These are phyloP conservation scores for Yarrowia yakushimensis DNA, from an alignment of 805 yeast genomes.

Conservation along the genomic window DNA sequence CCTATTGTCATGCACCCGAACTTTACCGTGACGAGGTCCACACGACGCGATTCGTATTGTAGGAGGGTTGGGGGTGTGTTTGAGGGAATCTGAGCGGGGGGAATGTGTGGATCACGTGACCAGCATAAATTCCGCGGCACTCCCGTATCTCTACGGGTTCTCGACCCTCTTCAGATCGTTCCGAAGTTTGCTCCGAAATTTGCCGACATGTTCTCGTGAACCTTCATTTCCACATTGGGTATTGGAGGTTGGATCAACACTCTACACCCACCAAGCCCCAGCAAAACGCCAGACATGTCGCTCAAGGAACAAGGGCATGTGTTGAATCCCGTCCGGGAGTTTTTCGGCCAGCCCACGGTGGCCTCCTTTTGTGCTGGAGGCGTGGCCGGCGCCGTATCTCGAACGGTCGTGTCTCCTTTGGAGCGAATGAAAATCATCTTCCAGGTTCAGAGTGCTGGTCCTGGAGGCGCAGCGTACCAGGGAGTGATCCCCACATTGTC, in stretches of 20 bases:
- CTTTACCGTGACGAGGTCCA: too few relatives aligned
- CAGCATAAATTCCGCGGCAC: not conserved
- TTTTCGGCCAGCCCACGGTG: conserved; percentile 39
- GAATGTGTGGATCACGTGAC: too few relatives aligned
- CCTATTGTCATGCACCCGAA: too few relatives aligned
- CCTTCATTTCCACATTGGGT: conserved; percentile 19
- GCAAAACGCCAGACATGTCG: not conserved
- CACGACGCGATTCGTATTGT: too few relatives aligned
- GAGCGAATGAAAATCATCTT: conserved; percentile 89
- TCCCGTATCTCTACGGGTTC: too few relatives aligned
- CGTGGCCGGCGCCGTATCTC: conserved; percentile 88
- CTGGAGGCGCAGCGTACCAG: conserved; percentile 43
- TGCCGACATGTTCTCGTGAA: conserved; percentile 14
- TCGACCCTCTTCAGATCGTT: not conserved
- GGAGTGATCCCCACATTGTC: conserved; percentile 73
- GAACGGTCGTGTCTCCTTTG: conserved; percentile 92
- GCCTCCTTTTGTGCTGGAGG: conserved; percentile 94
- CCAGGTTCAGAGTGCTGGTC: conserved; percentile 75
- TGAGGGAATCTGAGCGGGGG: too few relatives aligned
- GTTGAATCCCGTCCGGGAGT: conserved; percentile 14
- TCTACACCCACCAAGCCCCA: not conserved
- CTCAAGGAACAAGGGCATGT: conserved; percentile 5
- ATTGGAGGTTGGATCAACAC: conserved; percentile 1
- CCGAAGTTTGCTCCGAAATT: not conserved
- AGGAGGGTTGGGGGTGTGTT: too few relatives aligned